Percentiles rank a stretch among this genome's conserved stretches.
These are phyloP conservation scores for Yarrowia sp. DNA, from an alignment of 805 yeast species.

Conservation along the genomic window DNA sequence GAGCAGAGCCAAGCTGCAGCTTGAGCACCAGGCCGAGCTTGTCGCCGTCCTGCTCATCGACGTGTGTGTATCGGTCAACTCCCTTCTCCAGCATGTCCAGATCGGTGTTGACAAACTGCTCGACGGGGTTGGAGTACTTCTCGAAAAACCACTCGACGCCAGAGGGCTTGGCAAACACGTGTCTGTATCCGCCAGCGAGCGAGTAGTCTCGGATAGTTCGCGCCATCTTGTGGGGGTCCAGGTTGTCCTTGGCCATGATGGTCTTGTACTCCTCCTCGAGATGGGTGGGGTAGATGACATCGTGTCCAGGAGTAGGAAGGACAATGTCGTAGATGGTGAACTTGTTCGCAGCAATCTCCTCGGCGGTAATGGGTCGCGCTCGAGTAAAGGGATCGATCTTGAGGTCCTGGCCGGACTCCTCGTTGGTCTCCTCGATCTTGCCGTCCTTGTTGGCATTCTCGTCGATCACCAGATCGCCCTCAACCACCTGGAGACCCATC, in stretches of 20 bases:
- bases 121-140: conserved; percentile 60
- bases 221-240: conserved; percentile 82
- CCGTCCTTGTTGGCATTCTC: conserved; percentile 36
- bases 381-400: conserved; percentile 55
- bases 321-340: conserved; percentile 80
- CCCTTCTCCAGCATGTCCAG: conserved; percentile 50
- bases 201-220: conserved; percentile 87
- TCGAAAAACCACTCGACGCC: conserved; percentile 60
- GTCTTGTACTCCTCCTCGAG: conserved; percentile 53
- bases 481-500: conserved; percentile 67
- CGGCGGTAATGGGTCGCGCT: conserved; percentile 73
- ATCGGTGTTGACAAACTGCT: conserved; percentile 79
- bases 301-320: conserved; percentile 96
- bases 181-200: conserved; percentile 84
- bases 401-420: conserved; percentile 61
- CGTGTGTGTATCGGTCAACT: conserved; percentile 32
- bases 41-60: conserved; percentile 41
- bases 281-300: conserved; percentile 68
- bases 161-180: conserved; percentile 63
- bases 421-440: conserved; percentile 41
- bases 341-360: conserved; percentile 58
- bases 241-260: conserved; percentile 71
- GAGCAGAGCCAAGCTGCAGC: conserved; percentile 76
- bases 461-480: conserved; percentile 74
- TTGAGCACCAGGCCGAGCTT: conserved; percentile 70